phyloP scores from a whole-genome alignment of 495 filamentous ascomycete genomes.

The Tuber calosporum region DNA sequence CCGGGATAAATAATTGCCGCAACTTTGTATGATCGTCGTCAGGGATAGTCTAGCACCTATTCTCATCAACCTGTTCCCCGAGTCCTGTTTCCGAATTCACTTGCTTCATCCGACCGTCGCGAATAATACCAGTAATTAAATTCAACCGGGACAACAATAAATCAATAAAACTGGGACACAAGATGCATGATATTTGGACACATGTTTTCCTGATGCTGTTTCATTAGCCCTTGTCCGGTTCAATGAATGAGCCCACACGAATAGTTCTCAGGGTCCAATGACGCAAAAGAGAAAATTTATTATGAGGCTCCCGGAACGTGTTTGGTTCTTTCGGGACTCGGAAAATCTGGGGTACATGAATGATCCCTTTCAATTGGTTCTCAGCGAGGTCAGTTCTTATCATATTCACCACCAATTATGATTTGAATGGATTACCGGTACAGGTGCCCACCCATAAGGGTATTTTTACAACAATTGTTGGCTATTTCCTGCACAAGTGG shows the following conservation, averaged over 20 bases:
- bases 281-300: conserved; percentile 20
- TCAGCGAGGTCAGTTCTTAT: neutral
- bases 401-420: neutral
- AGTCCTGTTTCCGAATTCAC: neutral
- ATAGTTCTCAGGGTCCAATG: conserved; percentile 28
- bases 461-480: neutral
- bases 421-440: neutral
- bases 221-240: conserved; percentile 11
- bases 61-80: neutral
- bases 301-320: conserved; percentile 25
- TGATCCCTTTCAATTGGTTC: neutral
- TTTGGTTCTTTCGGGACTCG: neutral
- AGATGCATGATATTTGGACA: neutral
- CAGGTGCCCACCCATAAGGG: neutral
- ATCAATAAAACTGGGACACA: no score
- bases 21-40: conserved; percentile 27
- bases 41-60: conserved; percentile 14
- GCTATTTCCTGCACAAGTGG: neutral
- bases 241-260: conserved; percentile 9
- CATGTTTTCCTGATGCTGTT: conserved; percentile 1
- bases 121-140: neutral
- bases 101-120: neutral
- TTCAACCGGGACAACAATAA: no score
- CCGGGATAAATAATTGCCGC: conserved; percentile 16
- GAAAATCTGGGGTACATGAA: conserved; percentile 4